Evolutionary conservation across 345 rosid genomes (phyloP).

Genomic region (Populus simonii): DNA sequence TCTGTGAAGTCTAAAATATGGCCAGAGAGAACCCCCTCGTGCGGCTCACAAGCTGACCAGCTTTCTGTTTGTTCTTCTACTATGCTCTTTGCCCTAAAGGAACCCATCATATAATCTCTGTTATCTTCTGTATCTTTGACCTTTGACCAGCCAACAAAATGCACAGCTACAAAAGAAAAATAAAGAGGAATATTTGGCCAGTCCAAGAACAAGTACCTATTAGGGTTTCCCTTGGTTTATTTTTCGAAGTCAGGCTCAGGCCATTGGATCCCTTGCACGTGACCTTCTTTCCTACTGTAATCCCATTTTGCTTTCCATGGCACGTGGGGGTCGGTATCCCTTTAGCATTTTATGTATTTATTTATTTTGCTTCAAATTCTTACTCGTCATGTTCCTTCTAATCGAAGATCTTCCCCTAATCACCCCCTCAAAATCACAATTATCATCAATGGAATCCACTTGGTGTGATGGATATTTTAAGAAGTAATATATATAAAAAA

Average conservation of each 20-base stretch:
- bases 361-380: neutral
- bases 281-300: conserved; percentile 25
- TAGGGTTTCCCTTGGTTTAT: neutral
- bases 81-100: neutral
- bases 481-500: no score
- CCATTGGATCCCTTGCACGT: conserved; percentile 55
- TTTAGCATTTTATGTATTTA: neutral
- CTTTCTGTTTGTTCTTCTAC: conserved; percentile 15
- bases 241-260: conserved; percentile 5
- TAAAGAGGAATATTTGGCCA: conserved; percentile 23
- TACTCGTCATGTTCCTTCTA: neutral
- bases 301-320: conserved; percentile 32
- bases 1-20: neutral
- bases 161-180: neutral
- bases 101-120: neutral
- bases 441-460: neutral
- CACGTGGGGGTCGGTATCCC: conserved; percentile 39
- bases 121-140: conserved; percentile 40
- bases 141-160: conserved; percentile 38
- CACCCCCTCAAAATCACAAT: no score
- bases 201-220: conserved; percentile 3
- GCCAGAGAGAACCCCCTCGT: conserved; percentile 59
- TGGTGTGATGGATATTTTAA: neutral
- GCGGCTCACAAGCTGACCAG: conserved; percentile 59
- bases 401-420: neutral